Conservation (phyloP, 352 stramenopile genomes). For the Elongisporangium senticosum region DNA sequence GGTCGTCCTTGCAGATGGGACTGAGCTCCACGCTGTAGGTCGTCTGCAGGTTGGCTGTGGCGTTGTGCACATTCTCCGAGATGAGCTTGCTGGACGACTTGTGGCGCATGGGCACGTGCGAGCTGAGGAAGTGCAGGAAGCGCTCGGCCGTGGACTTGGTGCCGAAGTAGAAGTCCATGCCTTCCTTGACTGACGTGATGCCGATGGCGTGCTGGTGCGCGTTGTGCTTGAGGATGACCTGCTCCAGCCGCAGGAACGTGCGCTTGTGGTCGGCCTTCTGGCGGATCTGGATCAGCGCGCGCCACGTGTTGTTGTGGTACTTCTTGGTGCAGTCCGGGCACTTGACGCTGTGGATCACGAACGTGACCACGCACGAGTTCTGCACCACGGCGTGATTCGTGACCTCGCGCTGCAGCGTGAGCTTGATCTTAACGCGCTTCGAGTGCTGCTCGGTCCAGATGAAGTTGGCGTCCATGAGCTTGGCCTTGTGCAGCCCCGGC, state of each 20-base stretch:
- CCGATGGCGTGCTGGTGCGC: slow-evolving; percentile 58
- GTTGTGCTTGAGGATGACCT: slow-evolving; percentile 71
- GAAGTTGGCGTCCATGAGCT: slow-evolving; percentile 72
- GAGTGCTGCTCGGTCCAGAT: slow-evolving; percentile 84
- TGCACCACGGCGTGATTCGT: slow-evolving; percentile 66
- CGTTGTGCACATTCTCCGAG: slow-evolving; percentile 61
- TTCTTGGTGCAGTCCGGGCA: slow-evolving; percentile 73
- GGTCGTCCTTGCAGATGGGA: slow-evolving; percentile 73
- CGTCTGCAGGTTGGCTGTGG: slow-evolving; percentile 58
- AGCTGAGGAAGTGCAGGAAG: slow-evolving; percentile 58
- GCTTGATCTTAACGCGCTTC: slow-evolving; percentile 69
- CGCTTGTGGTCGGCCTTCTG: slow-evolving; percentile 74
- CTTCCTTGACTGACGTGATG: slow-evolving; percentile 59
- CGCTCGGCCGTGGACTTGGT: slow-evolving; percentile 43
- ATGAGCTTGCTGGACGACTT: slow-evolving; percentile 74
- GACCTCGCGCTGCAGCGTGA: slow-evolving; percentile 66
- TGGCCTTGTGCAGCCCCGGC: slow-evolving; percentile 50
- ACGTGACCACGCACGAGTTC: slow-evolving; percentile 61
- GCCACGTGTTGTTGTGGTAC: slow-evolving; percentile 66
- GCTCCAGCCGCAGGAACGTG: slow-evolving; percentile 64
- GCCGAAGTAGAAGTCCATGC: slow-evolving; percentile 80
- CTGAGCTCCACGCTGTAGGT: slow-evolving; percentile 67
- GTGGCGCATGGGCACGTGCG: slow-evolving; percentile 59
- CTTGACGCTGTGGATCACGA: slow-evolving; percentile 53
- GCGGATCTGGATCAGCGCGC: slow-evolving; percentile 65